Percentiles rank a stretch among this genome's conserved stretches.
Evolutionary conservation across 345 rosid species (phyloP).

Genomic region (Lumnitzera racemosa): DNA sequence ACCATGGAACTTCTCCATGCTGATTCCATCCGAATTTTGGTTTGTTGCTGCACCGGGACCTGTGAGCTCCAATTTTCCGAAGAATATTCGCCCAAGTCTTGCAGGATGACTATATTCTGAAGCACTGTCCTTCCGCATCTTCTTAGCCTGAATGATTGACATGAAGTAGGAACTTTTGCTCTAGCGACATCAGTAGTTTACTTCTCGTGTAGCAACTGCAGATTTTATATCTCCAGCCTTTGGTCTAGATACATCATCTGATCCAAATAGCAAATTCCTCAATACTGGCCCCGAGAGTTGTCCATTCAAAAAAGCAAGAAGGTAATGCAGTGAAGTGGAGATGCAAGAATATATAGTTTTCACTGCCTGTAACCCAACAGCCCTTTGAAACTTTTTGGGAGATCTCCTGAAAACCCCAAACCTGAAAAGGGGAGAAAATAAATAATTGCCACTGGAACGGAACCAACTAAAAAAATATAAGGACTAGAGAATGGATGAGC

Average conservation of each 20-base stretch:
- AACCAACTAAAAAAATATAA: background rate
- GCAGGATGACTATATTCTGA: too few species aligned
- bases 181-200: too few species aligned
- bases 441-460: background rate
- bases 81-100: too few species aligned
- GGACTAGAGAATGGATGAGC: background rate
- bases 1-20: too few species aligned
- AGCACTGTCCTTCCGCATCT: too few species aligned
- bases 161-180: too few species aligned
- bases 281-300: slow-evolving; percentile 14
- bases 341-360: slow-evolving; percentile 30
- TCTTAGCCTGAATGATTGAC: too few species aligned
- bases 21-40: too few species aligned
- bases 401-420: slow-evolving; percentile 39
- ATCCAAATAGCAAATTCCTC: slow-evolving; percentile 25
- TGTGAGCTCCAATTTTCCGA: too few species aligned
- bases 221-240: background rate
- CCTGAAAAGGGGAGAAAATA: slow-evolving; percentile 17
- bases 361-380: slow-evolving; percentile 27
- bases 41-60: too few species aligned
- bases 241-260: slow-evolving; percentile 6
- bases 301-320: slow-evolving; percentile 24
- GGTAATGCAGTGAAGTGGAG: slow-evolving; percentile 15
- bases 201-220: too few species aligned
- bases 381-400: slow-evolving; percentile 42